phyloP scores from a whole-genome alignment of 257 asterid genomes.

The Marsdenia floribunda region DNA sequence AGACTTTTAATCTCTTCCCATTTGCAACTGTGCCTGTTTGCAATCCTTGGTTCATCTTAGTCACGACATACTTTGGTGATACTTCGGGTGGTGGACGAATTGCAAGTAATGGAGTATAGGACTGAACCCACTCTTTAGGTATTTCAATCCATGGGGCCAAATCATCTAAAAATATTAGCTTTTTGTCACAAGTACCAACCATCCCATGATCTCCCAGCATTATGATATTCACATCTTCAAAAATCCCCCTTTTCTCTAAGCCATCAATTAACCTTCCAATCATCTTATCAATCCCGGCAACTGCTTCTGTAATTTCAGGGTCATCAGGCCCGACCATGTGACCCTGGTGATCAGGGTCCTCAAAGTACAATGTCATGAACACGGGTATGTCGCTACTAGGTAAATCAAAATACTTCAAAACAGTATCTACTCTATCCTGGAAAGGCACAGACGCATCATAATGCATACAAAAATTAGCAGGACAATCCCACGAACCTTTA shows the following conservation, averaged over 20 bases:
- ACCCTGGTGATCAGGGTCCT: constrained; percentile 69
- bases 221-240: constrained; percentile 52
- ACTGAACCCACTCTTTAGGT: constrained; percentile 51
- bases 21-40: constrained; percentile 40
- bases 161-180: constrained; percentile 50
- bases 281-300: constrained; percentile 34
- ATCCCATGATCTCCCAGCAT: constrained; percentile 73
- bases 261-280: constrained; percentile 53
- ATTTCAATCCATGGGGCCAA: constrained; percentile 41
- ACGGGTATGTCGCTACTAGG: constrained; percentile 48
- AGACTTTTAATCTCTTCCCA: constrained; percentile 51
- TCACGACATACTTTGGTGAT: constrained; percentile 34
- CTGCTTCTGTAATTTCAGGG: constrained; percentile 46
- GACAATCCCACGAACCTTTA: constrained; percentile 55
- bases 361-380: constrained; percentile 55
- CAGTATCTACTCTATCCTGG: constrained; percentile 50
- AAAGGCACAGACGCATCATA: constrained; percentile 53
- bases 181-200: constrained; percentile 68
- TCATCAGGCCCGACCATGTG: constrained; percentile 58
- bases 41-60: constrained; percentile 53
- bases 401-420: constrained; percentile 29
- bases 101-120: constrained; percentile 47
- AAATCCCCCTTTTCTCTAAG: constrained; percentile 46
- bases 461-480: constrained; percentile 33
- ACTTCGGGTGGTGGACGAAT: constrained; percentile 41